Percentiles rank a stretch among this genome's conserved stretches.
phyloP scores from a whole-genome alignment of 371 early-diverging fungal species.

The Mucor irregularis region DNA sequence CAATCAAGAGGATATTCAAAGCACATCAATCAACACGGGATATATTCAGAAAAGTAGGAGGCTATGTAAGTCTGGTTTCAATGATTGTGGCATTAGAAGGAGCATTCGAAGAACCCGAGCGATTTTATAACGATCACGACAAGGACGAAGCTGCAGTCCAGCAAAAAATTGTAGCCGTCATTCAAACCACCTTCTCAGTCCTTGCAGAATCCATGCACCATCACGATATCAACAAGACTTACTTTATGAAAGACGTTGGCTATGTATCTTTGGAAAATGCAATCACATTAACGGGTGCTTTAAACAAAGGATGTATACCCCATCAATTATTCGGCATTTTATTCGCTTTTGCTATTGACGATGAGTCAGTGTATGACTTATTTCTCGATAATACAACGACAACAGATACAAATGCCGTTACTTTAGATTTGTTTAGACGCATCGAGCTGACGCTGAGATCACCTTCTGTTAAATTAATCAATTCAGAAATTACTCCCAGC shows the following conservation, averaged over 20 bases:
- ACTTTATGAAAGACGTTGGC: constrained; percentile 58
- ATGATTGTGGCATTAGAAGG: constrained; percentile 65
- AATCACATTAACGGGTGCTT: constrained; percentile 58
- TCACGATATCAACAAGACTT: constrained; percentile 53
- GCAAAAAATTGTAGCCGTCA: constrained; percentile 29
- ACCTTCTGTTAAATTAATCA: constrained; percentile 33
- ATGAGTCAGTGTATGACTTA: constrained; percentile 44
- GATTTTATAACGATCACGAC: constrained; percentile 30
- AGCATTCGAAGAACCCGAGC: constrained; percentile 41
- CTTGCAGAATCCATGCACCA: constrained; percentile 63
- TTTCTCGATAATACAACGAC: constrained; percentile 32
- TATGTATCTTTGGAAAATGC: constrained; percentile 63
- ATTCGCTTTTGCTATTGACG: constrained; percentile 63
- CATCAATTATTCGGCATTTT: constrained; percentile 59
- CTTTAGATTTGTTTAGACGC: background rate
- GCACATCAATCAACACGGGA: constrained; percentile 47
- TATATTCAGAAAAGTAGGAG: constrained; percentile 63
- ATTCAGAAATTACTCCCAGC: constrained; percentile 59
- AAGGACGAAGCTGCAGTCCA: constrained; percentile 22
- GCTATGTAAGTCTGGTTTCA: constrained; percentile 66
- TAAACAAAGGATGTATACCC: constrained; percentile 39
- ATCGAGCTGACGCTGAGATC: constrained; percentile 35
- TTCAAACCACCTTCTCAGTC: constrained; percentile 55
- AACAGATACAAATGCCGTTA: background rate
- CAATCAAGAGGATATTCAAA: constrained; percentile 53